Base-by-base conservation (phyloP, 176 grass and related monocot genomes). In the Pharus latifolius region DNA sequence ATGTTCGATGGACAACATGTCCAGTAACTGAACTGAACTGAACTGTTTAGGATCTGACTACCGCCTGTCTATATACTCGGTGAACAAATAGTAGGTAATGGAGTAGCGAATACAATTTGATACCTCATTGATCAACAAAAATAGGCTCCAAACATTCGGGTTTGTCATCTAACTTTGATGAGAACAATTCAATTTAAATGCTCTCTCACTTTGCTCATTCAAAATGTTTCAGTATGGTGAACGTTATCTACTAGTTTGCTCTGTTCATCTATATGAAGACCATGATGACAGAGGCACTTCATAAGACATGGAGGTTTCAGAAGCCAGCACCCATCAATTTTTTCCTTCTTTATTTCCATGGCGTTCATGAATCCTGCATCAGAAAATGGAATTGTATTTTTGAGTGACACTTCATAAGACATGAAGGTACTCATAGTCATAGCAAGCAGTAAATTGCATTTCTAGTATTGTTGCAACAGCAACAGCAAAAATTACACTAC, bases 71-170 rank as follows among this genome's bases (percentile, higher is more conserved):
- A n/a, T n/a, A n/a, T n/a, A n/a, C n/a, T n/a, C n/a, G n/a, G n/a
- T n/a, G n/a, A 8, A 27, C 19, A 5, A 25, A 26, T 80, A 55
- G 18, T 32, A 6, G n/a, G 1, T 26, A 43, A 28, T 15, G 34
- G 24, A 35, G 29, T 5, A 44, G 13, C 45, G 62, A 52, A 51
- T 32, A 29, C 41, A 64, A 49, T 60, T 75, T 44, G 10, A 28
- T 51, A 38, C 40, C 26, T 78, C 67, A 56, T 78, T 48, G 15
- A 56, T 61, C 46, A 77, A 30, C 62, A 67, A 67, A 77, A 46
- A 12, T 44, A 27, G 6, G 13, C 13, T 23, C 38, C 2, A 63
- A 63, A 23, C 38, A 64, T 17, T 44, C 38, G 14, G 44, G 33
- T 58, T 14, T 4, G 17, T 30, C 63, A 46, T 33, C 38, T 17